Evolutionary conservation across 768 basidiomycete genomes (phyloP).

Genomic region (Podaxis sp.): DNA sequence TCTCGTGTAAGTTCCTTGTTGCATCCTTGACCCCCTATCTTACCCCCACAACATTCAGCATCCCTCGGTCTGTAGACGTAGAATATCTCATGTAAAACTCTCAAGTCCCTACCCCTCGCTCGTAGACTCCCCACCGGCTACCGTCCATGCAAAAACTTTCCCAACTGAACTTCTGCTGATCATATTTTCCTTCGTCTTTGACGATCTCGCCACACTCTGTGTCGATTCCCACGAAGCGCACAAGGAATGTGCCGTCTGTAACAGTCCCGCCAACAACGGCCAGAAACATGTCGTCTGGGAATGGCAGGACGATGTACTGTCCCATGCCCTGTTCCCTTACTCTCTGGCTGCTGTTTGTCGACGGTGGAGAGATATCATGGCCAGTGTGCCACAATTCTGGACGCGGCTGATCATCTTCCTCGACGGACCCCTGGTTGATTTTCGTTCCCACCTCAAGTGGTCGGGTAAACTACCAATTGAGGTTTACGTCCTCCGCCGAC

Average conservation of each 20-base stretch:
- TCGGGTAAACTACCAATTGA: slow-evolving; percentile 14
- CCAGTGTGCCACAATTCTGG: slow-evolving; percentile 15
- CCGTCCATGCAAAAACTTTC: not conserved
- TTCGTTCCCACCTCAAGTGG: slow-evolving; percentile 11
- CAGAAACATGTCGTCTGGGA: slow-evolving; percentile 5
- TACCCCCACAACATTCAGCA: not conserved
- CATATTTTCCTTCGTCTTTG: slow-evolving; percentile 11
- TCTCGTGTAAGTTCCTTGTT: not conserved
- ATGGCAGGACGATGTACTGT: not conserved
- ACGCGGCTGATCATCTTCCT: slow-evolving; percentile 16
- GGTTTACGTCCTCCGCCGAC: slow-evolving; percentile 14
- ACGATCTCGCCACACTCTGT: not conserved
- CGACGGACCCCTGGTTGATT: slow-evolving; percentile 11
- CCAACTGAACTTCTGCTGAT: slow-evolving; percentile 11
- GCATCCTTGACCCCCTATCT: not conserved
- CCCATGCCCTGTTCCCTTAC: slow-evolving; percentile 11
- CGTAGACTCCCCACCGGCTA: not conserved
- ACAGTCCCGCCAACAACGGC: not conserved
- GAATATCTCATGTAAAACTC: not conserved
- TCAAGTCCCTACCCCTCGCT: not conserved
- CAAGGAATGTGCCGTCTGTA: slow-evolving; percentile 1
- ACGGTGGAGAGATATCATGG: slow-evolving; percentile 12
- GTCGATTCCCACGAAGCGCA: not conserved
- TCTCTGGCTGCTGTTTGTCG: slow-evolving; percentile 11
- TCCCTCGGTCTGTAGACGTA: not conserved